Percentiles rank a stretch among this genome's conserved stretches.
phyloP scores from a whole-genome alignment of 805 yeast species.

The Saturnispora sanitii region DNA sequence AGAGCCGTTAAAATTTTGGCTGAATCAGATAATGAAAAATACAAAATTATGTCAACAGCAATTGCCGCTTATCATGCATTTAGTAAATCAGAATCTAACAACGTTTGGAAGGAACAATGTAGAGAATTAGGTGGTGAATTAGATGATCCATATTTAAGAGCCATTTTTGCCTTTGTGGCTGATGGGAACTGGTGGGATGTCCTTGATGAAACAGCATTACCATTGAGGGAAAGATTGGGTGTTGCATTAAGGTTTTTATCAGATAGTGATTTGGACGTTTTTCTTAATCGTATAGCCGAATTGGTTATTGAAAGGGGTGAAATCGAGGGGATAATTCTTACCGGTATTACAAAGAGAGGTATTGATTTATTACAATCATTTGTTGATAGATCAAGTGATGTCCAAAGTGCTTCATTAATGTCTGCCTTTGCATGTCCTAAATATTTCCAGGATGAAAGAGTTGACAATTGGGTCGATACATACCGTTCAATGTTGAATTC shows the following conservation, averaged over 20 bases:
- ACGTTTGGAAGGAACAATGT: slow-evolving; percentile 90
- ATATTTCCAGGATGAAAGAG: slow-evolving; percentile 64
- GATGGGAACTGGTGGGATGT: slow-evolving; percentile 97
- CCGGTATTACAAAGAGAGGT: slow-evolving; percentile 86
- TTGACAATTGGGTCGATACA: slow-evolving; percentile 67
- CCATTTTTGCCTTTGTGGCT: slow-evolving; percentile 86
- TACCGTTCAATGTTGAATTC: slow-evolving; percentile 64
- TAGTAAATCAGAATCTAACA: slow-evolving; percentile 46
- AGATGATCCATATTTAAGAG: slow-evolving; percentile 81
- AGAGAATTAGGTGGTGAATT: slow-evolving; percentile 79
- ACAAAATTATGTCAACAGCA: slow-evolving; percentile 81
- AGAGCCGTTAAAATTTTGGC: slow-evolving; percentile 74
- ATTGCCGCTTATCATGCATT: slow-evolving; percentile 81
- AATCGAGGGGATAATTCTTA: slow-evolving; percentile 78
- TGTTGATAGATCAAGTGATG: slow-evolving; percentile 81
- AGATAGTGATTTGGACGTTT: slow-evolving; percentile 66
- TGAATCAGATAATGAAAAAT: slow-evolving; percentile 57
- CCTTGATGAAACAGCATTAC: slow-evolving; percentile 78
- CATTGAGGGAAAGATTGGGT: slow-evolving; percentile 80
- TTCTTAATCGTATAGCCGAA: slow-evolving; percentile 59
- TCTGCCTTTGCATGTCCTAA: slow-evolving; percentile 76
- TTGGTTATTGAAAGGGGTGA: slow-evolving; percentile 72
- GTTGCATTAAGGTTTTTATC: slow-evolving; percentile 81
- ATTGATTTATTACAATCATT: slow-evolving; percentile 74
- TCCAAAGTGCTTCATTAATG: slow-evolving; percentile 82